A percentile compares a stretch with the other conserved stretches of the same genome.
Evolutionary conservation across 805 yeast genomes (phyloP).

Genomic region (Candida sithepensis): DNA sequence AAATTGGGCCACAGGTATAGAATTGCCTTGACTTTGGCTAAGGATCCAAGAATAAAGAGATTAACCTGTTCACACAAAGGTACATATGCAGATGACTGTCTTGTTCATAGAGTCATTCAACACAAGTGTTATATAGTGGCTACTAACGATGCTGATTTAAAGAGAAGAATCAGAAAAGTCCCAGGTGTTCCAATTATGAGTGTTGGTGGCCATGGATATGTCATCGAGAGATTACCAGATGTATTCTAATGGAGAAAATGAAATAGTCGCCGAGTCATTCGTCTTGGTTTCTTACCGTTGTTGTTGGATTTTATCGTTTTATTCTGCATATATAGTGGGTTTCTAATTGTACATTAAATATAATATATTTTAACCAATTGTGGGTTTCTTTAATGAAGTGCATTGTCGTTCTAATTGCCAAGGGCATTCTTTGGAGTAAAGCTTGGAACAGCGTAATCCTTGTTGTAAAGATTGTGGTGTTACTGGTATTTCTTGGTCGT

Average conservation of each 20-base stretch:
- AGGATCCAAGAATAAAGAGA: conserved; percentile 87
- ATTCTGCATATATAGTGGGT: neutral
- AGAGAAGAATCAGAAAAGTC: conserved; percentile 88
- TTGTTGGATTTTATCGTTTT: neutral
- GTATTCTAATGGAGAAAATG: conserved; percentile 49
- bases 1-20: conserved; percentile 93
- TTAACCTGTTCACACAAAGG: conserved; percentile 91
- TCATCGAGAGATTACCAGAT: conserved; percentile 91
- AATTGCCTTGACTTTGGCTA: conserved; percentile 88
- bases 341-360: neutral
- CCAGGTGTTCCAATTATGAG: conserved; percentile 98
- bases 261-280: neutral
- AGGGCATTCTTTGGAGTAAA: no score
- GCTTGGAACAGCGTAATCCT: no score
- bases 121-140: conserved; percentile 98
- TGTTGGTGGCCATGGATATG: conserved; percentile 91
- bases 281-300: no score
- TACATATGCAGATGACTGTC: conserved; percentile 97
- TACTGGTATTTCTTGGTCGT: no score
- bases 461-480: no score
- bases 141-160: conserved; percentile 95
- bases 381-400: no score
- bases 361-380: neutral
- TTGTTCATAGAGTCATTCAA: conserved; percentile 88
- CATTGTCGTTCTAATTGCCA: neutral